Base-by-base conservation (phyloP, 805 yeast genomes). In the Saccharomyces kudriavzevii region DNA sequence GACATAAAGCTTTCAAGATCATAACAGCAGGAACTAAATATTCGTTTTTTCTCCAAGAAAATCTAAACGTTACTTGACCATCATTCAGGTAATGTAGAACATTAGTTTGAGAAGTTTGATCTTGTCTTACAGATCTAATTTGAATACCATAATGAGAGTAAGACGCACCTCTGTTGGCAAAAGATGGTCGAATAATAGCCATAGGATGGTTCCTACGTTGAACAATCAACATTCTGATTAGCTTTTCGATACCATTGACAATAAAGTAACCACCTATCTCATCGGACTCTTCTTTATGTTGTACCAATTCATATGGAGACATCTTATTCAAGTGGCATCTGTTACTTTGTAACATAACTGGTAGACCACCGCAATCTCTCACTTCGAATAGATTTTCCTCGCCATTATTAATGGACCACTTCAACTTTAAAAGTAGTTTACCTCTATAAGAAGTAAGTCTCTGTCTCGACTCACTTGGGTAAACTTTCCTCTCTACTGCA, bases 201-300 rank as follows among this genome's bases (percentile, higher is more conserved):
- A 94, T 89, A 25, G 98, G 96, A 68, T 91, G 97, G 70, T 94
- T 94, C 72, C 99, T 82, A 71, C 98, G 85, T 74, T 92, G 99
- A 20, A 94, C 97, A 76, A 94, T 89, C 70, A 94, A 82, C 98
- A 94, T 89, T 74, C 99, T 88, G 64, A 94, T 83, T 64, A 94
- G 78, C 73, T 94, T 94, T 72, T 94, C 99, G 62, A 92, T 91
- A 77, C 99, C 99, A 69, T 92, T 92, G 56, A 92, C 91, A 61
- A 90, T 81, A 71, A 94, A 94, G 71, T 94, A 94, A 43, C 99
- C 99, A 58, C 99, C 99, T 56, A 90, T 75, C 69, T 94, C 99
- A 70, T 94, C 99, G 43, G 89, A 80, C 71, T 94, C 99, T 72
- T 94, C 99, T 67, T 84, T 85, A 55, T 74, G 77, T 24, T 78